Conservation (phyloP, 768 basidiomycete genomes). For the Suillus discolor region DNA sequence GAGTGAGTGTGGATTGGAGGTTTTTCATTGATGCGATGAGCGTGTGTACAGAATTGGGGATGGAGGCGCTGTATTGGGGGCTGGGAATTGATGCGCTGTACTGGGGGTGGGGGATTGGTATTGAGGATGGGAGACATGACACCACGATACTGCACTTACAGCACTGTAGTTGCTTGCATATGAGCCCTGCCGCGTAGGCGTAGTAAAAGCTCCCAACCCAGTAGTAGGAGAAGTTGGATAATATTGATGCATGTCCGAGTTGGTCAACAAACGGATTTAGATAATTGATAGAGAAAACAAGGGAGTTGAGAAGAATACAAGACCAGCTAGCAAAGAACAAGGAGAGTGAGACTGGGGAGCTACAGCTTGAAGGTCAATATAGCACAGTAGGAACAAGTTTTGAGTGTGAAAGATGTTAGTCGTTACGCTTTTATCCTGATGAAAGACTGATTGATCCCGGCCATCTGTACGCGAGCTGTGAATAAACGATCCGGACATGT, state of each 20-base stretch:
- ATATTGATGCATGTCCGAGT: conserved; percentile 10
- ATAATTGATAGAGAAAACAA: conserved; percentile 1
- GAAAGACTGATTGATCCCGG: conserved; percentile 2
- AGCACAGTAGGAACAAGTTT: neutral
- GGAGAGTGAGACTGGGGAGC: neutral
- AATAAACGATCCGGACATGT: neutral
- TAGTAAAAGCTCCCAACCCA: conserved; percentile 3
- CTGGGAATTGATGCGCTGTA: conserved; percentile 48
- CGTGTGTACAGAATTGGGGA: conserved; percentile 60
- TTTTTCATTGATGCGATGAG: conserved; percentile 84
- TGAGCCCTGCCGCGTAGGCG: conserved; percentile 6
- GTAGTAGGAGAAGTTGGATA: conserved; percentile 14
- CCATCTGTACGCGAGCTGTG: neutral
- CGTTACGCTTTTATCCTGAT: conserved; percentile 1
- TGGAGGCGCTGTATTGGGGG: conserved; percentile 38
- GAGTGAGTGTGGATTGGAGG: conserved; percentile 70
- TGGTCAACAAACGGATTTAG: neutral
- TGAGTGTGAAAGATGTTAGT: neutral
- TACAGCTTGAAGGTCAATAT: neutral
- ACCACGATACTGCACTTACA: neutral
- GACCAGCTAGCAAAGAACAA: conserved; percentile 1
- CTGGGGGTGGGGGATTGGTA: conserved; percentile 7
- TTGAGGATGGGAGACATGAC: neutral
- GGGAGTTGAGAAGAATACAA: neutral
- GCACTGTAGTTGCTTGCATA: conserved; percentile 2